A percentile compares a stretch with the other conserved stretches of the same genome.
These are phyloP conservation scores for Talaromyces wortmannii DNA, from an alignment of 495 filamentous ascomycete genomes.

Conservation along the genomic window DNA sequence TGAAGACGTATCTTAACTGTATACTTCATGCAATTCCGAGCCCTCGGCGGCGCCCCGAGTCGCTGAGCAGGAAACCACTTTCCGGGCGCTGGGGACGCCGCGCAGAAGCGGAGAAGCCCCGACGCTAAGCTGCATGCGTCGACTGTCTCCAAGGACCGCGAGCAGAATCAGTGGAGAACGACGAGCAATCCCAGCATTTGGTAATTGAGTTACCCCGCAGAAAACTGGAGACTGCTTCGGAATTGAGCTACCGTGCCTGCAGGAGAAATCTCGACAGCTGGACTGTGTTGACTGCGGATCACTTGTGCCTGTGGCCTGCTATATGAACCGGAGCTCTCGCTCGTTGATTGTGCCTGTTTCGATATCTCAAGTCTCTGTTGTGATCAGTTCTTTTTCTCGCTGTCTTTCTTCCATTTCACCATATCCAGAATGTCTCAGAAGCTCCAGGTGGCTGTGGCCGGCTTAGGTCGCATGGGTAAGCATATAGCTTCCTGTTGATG, in stretches of 20 bases:
- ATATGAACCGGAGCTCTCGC: neutral
- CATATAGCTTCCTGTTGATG: neutral
- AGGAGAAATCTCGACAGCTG: neutral
- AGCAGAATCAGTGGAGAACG: neutral
- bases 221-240: neutral
- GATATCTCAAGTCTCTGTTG: neutral
- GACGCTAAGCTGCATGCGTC: neutral
- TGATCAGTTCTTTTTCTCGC: neutral
- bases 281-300: too few relatives aligned
- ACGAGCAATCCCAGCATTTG: neutral
- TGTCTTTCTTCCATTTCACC: neutral
- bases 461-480: slow-evolving; percentile 46
- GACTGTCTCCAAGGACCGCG: too few relatives aligned
- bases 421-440: slow-evolving; percentile 24
- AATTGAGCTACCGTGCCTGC: neutral
- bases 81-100: neutral
- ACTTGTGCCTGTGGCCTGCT: neutral
- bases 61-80: neutral
- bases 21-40: too few relatives aligned
- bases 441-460: slow-evolving; percentile 36
- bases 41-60: too few relatives aligned
- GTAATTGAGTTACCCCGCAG: neutral
- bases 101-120: neutral
- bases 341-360: neutral
- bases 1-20: too few relatives aligned